These are phyloP conservation scores for Rhodotorula paludigena DNA, from an alignment of 768 basidiomycete genomes.

Conservation along the genomic window DNA sequence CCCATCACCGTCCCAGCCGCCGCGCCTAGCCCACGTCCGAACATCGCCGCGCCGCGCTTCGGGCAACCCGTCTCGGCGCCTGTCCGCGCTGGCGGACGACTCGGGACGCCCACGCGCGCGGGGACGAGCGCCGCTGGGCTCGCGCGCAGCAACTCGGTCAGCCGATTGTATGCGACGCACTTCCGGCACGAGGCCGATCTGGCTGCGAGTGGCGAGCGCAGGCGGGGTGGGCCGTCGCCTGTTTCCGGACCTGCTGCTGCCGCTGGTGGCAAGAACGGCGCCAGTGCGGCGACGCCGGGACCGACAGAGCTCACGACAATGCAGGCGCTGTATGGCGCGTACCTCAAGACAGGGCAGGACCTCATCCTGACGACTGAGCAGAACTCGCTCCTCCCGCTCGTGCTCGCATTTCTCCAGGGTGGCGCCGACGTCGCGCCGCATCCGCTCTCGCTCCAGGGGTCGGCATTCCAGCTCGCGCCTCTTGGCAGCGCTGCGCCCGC, in stretches of 20 bases:
- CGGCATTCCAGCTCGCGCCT: constrained; percentile 34
- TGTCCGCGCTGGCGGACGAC: not conserved
- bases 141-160: constrained; percentile 37
- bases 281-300: not conserved
- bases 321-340: not conserved
- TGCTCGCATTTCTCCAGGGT: constrained; percentile 27
- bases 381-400: constrained; percentile 72
- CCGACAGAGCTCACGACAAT: constrained; percentile 2
- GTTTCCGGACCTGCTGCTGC: no score
- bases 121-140: constrained; percentile 8
- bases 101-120: constrained; percentile 32
- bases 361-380: constrained; percentile 78
- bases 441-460: constrained; percentile 27
- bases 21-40: constrained; percentile 27
- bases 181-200: constrained; percentile 7
- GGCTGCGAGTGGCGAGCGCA: constrained; percentile 9
- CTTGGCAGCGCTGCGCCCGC: not conserved
- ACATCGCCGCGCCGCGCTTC: constrained; percentile 29
- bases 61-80: constrained; percentile 21
- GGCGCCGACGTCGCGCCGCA: constrained; percentile 30
- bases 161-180: constrained; percentile 35
- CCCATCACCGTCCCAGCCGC: constrained; percentile 16
- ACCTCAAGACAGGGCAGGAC: constrained; percentile 72
- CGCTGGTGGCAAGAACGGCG: not conserved
- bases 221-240: not conserved